Evolutionary conservation across 352 stramenopile species (phyloP).

Genomic region (Elongisporangium senticosum): DNA sequence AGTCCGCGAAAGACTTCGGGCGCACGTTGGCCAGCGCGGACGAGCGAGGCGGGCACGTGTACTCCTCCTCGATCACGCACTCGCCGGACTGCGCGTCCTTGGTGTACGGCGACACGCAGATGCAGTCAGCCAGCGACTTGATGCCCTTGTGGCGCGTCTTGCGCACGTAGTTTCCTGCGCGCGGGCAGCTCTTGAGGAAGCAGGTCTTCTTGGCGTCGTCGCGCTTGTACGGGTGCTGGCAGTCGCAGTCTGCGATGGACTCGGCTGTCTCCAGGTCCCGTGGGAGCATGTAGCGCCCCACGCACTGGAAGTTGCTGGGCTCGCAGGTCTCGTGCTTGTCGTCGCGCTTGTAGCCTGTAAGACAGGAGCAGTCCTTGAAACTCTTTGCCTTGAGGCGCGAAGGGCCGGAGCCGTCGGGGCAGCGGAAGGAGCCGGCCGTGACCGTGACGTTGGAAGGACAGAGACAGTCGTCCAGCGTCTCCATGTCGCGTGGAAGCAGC

Average conservation of each 20-base stretch:
- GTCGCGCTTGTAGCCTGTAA: slow-evolving; percentile 24
- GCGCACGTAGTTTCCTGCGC: slow-evolving; percentile 73
- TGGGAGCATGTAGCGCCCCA: slow-evolving; percentile 52
- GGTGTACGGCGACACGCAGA: slow-evolving; percentile 46
- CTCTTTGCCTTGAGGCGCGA: slow-evolving; percentile 25
- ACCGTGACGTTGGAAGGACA: slow-evolving; percentile 22
- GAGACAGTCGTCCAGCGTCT: slow-evolving; percentile 65
- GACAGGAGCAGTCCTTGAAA: slow-evolving; percentile 37
- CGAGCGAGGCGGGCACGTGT: slow-evolving; percentile 33
- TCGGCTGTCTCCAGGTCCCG: slow-evolving; percentile 14
- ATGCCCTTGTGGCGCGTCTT: slow-evolving; percentile 24
- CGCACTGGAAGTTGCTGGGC: slow-evolving; percentile 38
- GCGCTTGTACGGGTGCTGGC: slow-evolving; percentile 66
- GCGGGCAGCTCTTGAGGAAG: slow-evolving; percentile 45
- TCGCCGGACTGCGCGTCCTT: slow-evolving; percentile 77
- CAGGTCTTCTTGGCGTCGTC: slow-evolving; percentile 49
- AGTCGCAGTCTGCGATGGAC: slow-evolving; percentile 73
- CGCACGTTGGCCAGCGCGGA: slow-evolving; percentile 20
- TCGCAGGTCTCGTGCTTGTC: slow-evolving; percentile 30
- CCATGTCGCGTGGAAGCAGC: slow-evolving; percentile 81
- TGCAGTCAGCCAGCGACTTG: slow-evolving; percentile 67
- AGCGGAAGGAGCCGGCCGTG: slow-evolving; percentile 16
- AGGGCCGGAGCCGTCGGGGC: slow-evolving; percentile 24
- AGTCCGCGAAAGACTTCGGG: slow-evolving; percentile 57
- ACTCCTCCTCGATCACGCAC: slow-evolving; percentile 28